Evolutionary conservation across 495 filamentous ascomycete species (phyloP).

Genomic region (Aspergillus biplanus): DNA sequence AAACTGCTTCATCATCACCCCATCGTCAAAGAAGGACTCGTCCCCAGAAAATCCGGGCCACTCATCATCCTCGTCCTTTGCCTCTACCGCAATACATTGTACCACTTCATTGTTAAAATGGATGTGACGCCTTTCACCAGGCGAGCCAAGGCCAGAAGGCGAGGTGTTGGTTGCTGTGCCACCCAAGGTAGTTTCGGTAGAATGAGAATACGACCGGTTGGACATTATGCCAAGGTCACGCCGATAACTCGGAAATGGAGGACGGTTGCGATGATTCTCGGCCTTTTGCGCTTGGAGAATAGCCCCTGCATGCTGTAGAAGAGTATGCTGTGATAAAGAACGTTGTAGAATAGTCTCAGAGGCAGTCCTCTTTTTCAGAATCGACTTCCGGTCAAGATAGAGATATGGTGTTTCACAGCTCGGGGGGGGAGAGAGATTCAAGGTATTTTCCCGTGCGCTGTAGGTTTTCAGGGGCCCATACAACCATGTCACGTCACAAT

Average conservation of each 20-base stretch:
- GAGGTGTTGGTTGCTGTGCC: conserved; percentile 39
- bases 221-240: conserved; percentile 65
- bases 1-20: conserved; percentile 82
- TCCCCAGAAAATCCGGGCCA: conserved; percentile 51
- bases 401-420: conserved; percentile 77
- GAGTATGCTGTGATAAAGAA: conserved; percentile 86
- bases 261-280: conserved; percentile 49
- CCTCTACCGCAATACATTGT: conserved; percentile 93
- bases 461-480: conserved; percentile 89
- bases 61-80: conserved; percentile 72
- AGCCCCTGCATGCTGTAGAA: conserved; percentile 91
- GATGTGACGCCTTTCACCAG: conserved; percentile 79
- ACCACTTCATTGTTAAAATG: conserved; percentile 96
- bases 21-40: conserved; percentile 73
- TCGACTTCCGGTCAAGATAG: conserved; percentile 85
- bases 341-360: conserved; percentile 94
- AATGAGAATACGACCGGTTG: conserved; percentile 43
- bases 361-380: conserved; percentile 94
- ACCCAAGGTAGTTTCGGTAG: conserved; percentile 33
- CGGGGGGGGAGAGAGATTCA: conserved; percentile 55
- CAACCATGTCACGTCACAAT: conserved; percentile 96
- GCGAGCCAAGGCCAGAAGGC: conserved; percentile 62
- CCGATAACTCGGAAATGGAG: conserved; percentile 53
- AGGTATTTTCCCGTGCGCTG: conserved; percentile 40
- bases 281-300: conserved; percentile 89